Percentiles rank a stretch among this genome's conserved stretches.
Evolutionary conservation across 345 rosid genomes (phyloP).

Genomic region (Lumnitzera littorea): DNA sequence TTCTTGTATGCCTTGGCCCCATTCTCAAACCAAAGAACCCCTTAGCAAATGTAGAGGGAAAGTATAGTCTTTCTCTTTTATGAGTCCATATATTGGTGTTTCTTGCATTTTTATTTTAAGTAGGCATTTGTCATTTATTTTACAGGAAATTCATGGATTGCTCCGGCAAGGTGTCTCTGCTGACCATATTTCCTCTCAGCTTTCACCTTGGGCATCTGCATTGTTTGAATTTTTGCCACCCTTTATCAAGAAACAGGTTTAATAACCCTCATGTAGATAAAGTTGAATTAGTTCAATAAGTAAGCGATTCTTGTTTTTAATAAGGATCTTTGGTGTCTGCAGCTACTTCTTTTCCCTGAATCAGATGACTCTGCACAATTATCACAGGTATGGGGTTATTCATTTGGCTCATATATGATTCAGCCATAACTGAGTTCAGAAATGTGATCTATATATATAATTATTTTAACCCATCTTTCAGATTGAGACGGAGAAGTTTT

Average conservation of each 20-base stretch:
- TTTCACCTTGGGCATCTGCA: conserved; percentile 99
- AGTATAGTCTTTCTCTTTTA: no score
- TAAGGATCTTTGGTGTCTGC: conserved; percentile 24
- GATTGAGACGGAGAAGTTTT: conserved; percentile 98
- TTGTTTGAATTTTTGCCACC: conserved; percentile 83
- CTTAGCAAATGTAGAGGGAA: no score
- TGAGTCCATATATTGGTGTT: no score
- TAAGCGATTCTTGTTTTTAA: not conserved
- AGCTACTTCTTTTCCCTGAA: conserved; percentile 90
- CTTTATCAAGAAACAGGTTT: conserved; percentile 86
- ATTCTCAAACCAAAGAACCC: no score
- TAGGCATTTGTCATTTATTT: no score
- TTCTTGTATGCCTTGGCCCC: no score
- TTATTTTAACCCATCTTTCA: conserved; percentile 19
- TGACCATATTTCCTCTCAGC: conserved; percentile 73
- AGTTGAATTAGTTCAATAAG: not conserved
- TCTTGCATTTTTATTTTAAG: no score
- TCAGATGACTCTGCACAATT: conserved; percentile 99
- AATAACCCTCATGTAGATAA: not conserved
- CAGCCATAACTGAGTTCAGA: no score
- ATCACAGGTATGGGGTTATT: conserved; percentile 63
- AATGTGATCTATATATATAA: conserved; percentile 4
- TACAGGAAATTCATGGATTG: conserved; percentile 78
- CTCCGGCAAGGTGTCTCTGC: conserved; percentile 62
- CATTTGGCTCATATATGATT: no score